Evolutionary conservation across 2,329 filamentous ascomycete species (phyloP), one percentile per base, ranked within the genome.

Genomic region (Whalleya microplaca): DNA sequence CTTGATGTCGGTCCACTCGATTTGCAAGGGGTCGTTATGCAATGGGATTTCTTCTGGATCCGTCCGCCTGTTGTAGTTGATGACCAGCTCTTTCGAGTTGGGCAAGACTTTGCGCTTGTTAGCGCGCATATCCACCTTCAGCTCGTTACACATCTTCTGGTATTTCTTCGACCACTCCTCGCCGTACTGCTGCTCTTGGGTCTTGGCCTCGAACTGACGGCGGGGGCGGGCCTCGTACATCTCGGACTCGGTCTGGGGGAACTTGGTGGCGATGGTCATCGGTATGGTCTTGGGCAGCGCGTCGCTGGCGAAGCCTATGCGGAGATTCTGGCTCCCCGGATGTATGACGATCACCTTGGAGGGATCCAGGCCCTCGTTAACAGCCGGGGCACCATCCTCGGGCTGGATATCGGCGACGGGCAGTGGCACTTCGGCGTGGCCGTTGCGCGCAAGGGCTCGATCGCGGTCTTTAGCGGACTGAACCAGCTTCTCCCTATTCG

Each of bases 321-420:
- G 87, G 61, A 99, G 77, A 64, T 98, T 98, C 74, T 98, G 94
- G 71, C 94, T 98, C 27, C 95, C 95, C 2, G 94, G 87, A 71
- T 99, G 95, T 66, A 99, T 91, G 58, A 98, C 90, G 69, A 99
- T 94, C 58, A 96, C 89, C 73, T 94, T 96, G 9, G 92, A 94
- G 5, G 92, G 89, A 64, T 91, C 88, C 48, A 86, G 79, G 43
- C 85, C 85, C 66, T 87, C 83, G 14, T 80, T 78, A 12, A 80
- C 77, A 8, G 82, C 78, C 44, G 82, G 80, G 53, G 81, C 80
- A 47, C 76, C 80, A 63, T 79, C 80, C n/a, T 85, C 83, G 43
- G 78, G 78, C 51, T 81, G 81, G 70, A 88, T 81, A 16, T 87
- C 85, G 44, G 83, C 80, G 62, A 85, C 77, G 5, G 84, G 80